A percentile compares a stretch with the other conserved stretches of the same genome.
Evolutionary conservation across 2,329 filamentous ascomycete species (phyloP).

Genomic region (Emergomyces pasteurianus): DNA sequence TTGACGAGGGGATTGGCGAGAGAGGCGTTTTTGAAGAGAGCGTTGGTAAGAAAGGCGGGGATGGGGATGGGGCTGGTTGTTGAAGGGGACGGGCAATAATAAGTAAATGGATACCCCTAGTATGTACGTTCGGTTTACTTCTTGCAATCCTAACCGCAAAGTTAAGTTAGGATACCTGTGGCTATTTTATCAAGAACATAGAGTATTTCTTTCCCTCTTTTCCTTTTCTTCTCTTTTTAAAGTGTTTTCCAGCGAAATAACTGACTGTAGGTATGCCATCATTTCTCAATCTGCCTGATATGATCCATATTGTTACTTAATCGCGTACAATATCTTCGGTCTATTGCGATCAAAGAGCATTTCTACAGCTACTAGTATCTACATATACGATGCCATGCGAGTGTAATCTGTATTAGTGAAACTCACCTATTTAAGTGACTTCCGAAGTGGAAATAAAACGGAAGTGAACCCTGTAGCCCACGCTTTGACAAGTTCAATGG

Average conservation of each 20-base stretch:
- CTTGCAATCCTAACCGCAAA: no score
- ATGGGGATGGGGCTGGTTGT: slow-evolving; percentile 32
- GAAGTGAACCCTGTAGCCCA: not conserved
- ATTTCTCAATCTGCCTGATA: not conserved
- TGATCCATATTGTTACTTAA: not conserved
- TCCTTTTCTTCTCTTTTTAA: not conserved
- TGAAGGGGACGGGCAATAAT: not conserved
- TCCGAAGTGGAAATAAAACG: not conserved
- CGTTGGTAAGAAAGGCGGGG: slow-evolving; percentile 35
- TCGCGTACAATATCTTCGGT: not conserved
- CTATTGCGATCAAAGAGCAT: not conserved
- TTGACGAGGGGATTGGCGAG: slow-evolving; percentile 35
- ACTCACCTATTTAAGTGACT: not conserved
- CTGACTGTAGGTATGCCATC: not conserved
- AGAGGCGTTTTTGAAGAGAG: slow-evolving; percentile 37
- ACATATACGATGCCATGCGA: not conserved
- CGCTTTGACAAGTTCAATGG: no score
- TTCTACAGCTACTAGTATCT: no score
- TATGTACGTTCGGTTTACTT: no score
- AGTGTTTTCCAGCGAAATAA: not conserved
- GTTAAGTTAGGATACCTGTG: not conserved
- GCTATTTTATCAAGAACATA: not conserved
- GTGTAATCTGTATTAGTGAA: not conserved
- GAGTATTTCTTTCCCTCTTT: not conserved
- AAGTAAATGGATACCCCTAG: no score